Percentiles rank a stretch among this genome's conserved stretches.
Evolutionary conservation across 169 alveolate genomes (phyloP).

Genomic region (Besnoitia besnoiti): DNA sequence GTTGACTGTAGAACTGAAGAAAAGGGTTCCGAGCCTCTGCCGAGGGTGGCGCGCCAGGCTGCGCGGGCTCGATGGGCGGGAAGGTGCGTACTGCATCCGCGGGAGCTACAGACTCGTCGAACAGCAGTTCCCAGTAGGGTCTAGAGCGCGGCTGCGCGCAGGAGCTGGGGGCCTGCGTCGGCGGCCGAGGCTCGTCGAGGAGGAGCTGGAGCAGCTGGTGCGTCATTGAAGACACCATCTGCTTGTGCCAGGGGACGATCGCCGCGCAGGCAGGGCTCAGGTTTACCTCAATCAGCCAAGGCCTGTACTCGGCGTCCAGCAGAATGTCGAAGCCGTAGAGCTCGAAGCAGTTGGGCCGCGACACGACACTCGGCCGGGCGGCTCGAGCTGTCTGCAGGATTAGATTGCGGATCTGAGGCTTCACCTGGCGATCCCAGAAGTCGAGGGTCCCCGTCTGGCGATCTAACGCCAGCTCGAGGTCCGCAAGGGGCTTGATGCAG

Average conservation of each 20-base stretch:
- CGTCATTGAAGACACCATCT: constrained; percentile 84
- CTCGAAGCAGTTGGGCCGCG: constrained; percentile 83
- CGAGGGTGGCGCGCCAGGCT: neutral
- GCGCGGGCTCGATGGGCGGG: constrained; percentile 43
- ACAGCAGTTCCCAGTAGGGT: constrained; percentile 49
- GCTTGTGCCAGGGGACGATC: constrained; percentile 69
- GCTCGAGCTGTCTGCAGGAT: constrained; percentile 58
- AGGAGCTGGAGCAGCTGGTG: constrained; percentile 44
- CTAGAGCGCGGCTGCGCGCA: neutral
- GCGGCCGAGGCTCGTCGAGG: neutral
- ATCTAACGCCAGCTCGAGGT: constrained; percentile 5
- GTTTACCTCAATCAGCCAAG: constrained; percentile 96
- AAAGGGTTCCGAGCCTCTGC: constrained; percentile 1
- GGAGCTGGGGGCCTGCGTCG: neutral
- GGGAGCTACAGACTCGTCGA: constrained; percentile 36
- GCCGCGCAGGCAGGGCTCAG: constrained; percentile 92
- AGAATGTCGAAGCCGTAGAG: constrained; percentile 95
- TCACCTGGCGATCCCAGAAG: constrained; percentile 6
- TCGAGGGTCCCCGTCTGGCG: neutral
- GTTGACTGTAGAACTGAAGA: constrained; percentile 4
- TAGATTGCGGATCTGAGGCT: constrained; percentile 22
- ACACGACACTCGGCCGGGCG: constrained; percentile 71
- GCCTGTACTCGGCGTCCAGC: constrained; percentile 90
- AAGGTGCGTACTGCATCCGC: constrained; percentile 20
- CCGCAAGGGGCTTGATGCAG: constrained; percentile 15